phyloP scores from a whole-genome alignment of 805 yeast genomes.

The Millerozyma miso region DNA sequence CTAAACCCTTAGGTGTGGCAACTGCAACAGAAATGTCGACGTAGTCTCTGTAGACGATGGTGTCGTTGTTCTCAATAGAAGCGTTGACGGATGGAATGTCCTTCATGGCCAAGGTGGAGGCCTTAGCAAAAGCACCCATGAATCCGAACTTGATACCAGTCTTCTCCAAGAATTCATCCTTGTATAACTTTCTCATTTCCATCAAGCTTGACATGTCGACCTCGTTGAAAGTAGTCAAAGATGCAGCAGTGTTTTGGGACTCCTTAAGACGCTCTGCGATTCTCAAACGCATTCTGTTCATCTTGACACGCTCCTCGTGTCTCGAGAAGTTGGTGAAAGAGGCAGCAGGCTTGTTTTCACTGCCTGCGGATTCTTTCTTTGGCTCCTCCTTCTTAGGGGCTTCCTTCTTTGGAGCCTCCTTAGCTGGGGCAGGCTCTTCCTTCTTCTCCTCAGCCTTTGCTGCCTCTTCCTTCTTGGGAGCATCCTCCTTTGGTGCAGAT shows the following conservation, averaged over 20 bases:
- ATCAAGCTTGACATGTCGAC: constrained; percentile 91
- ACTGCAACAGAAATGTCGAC: constrained; percentile 95
- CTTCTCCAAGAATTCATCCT: constrained; percentile 92
- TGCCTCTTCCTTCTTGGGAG: constrained; percentile 18
- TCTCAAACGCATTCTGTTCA: constrained; percentile 99
- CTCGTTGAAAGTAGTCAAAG: constrained; percentile 96
- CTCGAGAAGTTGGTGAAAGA: constrained; percentile 60
- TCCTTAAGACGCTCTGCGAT: constrained; percentile 99
- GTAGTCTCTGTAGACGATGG: constrained; percentile 93
- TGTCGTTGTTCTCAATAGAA: constrained; percentile 86
- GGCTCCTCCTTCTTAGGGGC: constrained; percentile 21
- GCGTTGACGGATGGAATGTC: constrained; percentile 95
- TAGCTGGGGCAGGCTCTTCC: constrained; percentile 29
- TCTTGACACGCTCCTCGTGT: constrained; percentile 86
- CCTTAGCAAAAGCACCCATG: constrained; percentile 98
- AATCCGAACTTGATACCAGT: constrained; percentile 95
- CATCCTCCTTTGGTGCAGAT: constrained; percentile 27
- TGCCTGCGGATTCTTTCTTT: constrained; percentile 24
- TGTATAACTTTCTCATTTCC: constrained; percentile 93
- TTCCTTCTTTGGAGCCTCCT: constrained; percentile 21
- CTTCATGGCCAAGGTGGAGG: constrained; percentile 86
- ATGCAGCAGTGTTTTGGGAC: constrained; percentile 98
- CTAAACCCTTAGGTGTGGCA: constrained; percentile 98
- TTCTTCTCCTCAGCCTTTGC: constrained; percentile 27
- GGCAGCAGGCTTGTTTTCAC: constrained; percentile 18